Base-by-base conservation (phyloP, 257 asterid species). In the Primulina eburnea region DNA sequence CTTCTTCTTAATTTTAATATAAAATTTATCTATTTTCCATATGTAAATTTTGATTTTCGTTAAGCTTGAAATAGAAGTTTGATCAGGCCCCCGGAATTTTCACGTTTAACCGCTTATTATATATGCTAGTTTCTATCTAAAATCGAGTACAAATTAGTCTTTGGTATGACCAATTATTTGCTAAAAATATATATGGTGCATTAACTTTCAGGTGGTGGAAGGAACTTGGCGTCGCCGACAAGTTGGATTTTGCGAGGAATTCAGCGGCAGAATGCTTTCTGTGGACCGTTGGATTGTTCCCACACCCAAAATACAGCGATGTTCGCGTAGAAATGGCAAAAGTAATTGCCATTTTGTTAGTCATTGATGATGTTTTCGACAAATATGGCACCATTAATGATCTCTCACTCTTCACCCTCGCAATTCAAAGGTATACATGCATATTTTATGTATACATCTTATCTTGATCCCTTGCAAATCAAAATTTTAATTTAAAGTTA, bases 261-360 rank as follows among this genome's bases (percentile, higher is more conserved):
- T 65, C 81, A 5, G 79, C 80, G 0, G 37, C 73, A 12, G 81
- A 81, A 57, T 78, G 86, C 67, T 81, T 78, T 50, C 60, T 81
- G 33, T 81, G 86, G 86, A 81, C 86, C 0, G 79, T 81, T 7
- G 86, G 86, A 37, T 17, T 78, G 18, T 67, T 81, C 30, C 83
- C 83, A 14, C 73, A 81, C 12, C 83, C 83, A 4, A 81, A 72
- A 47, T 75, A 78, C 56, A 69, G 81, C 0, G 26, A 57, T 12
- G 73, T 69, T 64, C 72, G 83, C n/a, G 67, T 81, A 50, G 83
- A 81, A 18, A 37, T 81, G 1, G 81, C 83, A n/a, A 78, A 81
- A 55, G 76, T 79, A 11, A 73, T 81, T 24, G 81, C 83, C 61
- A 73, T 81, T 59, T 79, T 81, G 18, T 38, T 75, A 68, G 86